These are phyloP conservation scores for Spizellomyces sp. DNA, from an alignment of 192 early-diverging fungal species.

Conservation along the genomic window DNA sequence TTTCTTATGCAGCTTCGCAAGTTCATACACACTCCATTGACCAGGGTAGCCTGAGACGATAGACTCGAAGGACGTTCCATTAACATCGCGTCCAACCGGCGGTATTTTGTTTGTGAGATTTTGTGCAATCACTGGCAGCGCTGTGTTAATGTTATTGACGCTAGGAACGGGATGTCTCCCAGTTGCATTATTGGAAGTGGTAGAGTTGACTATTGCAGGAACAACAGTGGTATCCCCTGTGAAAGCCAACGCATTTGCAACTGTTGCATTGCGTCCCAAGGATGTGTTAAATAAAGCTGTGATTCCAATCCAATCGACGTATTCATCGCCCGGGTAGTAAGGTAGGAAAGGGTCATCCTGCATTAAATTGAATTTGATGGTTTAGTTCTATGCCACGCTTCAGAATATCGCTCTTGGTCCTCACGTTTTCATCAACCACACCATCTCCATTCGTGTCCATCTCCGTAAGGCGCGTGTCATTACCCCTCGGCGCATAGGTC, in stretches of 20 bases:
- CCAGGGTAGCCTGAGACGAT: conserved; percentile 5
- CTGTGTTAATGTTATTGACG: not conserved
- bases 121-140: not conserved
- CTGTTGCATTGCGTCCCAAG: conserved; percentile 19
- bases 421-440: conserved; percentile 25
- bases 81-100: not conserved
- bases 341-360: conserved; percentile 52
- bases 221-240: not conserved
- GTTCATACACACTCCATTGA: conserved; percentile 31
- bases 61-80: conserved; percentile 17
- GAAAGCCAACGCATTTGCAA: not conserved
- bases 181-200: not conserved
- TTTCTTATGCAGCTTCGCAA: conserved; percentile 25
- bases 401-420: not conserved
- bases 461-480: conserved; percentile 1
- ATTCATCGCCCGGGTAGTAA: conserved; percentile 50
- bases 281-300: conserved; percentile 29
- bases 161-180: not conserved
- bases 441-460: conserved; percentile 54
- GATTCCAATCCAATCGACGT: conserved; percentile 52
- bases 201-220: not conserved
- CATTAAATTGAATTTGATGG: not conserved
- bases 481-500: not conserved
- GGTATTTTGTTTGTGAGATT: conserved; percentile 14
- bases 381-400: not conserved